Base-by-base conservation (phyloP, 371 early-diverging fungal genomes). In the Gilbertella persicaria region DNA sequence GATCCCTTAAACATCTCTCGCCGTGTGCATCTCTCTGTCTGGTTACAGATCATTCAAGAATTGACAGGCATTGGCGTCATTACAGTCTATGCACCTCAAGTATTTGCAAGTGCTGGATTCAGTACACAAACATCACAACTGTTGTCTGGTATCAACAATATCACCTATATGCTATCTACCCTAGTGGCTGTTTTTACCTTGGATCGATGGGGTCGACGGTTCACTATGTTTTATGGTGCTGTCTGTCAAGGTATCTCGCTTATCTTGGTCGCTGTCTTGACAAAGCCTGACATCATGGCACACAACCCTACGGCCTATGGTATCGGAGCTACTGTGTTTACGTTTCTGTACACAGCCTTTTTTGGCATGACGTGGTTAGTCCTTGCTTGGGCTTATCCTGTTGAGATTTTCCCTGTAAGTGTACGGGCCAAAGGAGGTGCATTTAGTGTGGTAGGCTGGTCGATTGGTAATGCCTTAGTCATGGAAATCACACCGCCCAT, bases 381-480 rank as follows among this genome's bases (percentile, higher is more conserved):
- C 9, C 67, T 73, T 0, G 69, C 68, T 6, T 73, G 71, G 71
- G 41, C 73, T 7, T 75, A 75, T 47, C 75, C 72, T 14, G 68
- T 63, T 17, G 73, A 75, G 39, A 65, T 75, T 14, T 72, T 66
- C 19, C 71, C 68, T 23, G 51, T 65, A 12, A 67, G 66, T 26
- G 71, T 73, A 0, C 60, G 76, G 30, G 69, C 66, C 2, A 67
- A 67, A 39, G 76, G 76, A 21, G 73, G 68, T 39, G 71, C 76
- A 23, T 69, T 65, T 64, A 64, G 60, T 49, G 74, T 74, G 14
- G 74, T 70, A n/a, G 71, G 71, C 20, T 71, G 71, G 71, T 74
- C 71, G 7, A 40, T 74, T n/a, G 70, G 71, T 26, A 74, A 74
- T 17, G 70, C 70, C 9, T 40, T 71, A 0, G 71, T 74, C 24